phyloP scores from a whole-genome alignment of 176 grass and related monocot species.

The Oryza coarctata region DNA sequence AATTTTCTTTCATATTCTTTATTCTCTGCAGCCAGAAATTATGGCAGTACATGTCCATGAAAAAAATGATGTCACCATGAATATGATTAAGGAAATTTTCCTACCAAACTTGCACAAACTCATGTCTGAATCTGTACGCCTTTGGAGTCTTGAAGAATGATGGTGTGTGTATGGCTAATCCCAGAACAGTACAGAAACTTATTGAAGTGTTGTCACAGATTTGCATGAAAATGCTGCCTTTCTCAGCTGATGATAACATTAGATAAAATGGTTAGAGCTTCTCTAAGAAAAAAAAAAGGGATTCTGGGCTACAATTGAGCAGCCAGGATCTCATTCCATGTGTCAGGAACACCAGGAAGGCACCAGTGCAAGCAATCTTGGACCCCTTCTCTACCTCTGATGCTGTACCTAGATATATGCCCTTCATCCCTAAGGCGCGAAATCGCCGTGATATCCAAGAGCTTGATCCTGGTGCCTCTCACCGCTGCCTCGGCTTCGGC shows the following conservation, averaged over 20 bases:
- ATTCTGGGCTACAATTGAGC: constrained; percentile 38
- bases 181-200: neutral
- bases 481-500: constrained; percentile 16
- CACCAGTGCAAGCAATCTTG: constrained; percentile 62
- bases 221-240: neutral
- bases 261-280: neutral
- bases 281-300: neutral
- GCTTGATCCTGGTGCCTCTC: constrained; percentile 41
- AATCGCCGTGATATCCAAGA: constrained; percentile 52
- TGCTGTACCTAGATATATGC: constrained; percentile 54
- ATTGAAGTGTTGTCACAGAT: neutral
- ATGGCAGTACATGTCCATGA: neutral
- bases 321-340: constrained; percentile 63
- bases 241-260: neutral
- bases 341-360: constrained; percentile 58
- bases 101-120: neutral
- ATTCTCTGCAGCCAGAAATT: neutral
- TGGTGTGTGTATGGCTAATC: neutral
- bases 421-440: constrained; percentile 51
- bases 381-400: constrained; percentile 32
- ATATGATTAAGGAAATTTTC: neutral
- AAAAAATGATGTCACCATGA: neutral
- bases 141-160: neutral
- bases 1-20: neutral
- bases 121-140: neutral